Evolutionary conservation across 441 rosid genomes (phyloP).

Genomic region (Jatropha multifida): DNA sequence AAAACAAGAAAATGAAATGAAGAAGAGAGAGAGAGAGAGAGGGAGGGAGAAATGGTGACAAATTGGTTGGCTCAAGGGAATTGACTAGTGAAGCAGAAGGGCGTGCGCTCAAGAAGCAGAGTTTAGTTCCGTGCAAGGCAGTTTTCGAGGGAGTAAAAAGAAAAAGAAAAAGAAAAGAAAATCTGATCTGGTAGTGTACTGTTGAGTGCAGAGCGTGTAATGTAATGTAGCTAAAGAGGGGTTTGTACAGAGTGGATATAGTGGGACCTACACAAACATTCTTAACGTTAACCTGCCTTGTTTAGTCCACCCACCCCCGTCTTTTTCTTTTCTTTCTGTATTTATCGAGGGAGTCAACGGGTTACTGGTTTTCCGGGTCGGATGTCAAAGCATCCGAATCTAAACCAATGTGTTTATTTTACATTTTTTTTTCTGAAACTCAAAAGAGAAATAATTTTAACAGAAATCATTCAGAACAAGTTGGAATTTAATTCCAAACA

Average conservation of each 20-base stretch:
- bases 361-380: no score
- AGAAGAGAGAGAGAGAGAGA: no score
- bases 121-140: neutral
- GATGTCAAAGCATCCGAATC: no score
- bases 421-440: no score
- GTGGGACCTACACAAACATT: conserved; percentile 31
- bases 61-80: conserved; percentile 25
- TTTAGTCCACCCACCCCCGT: no score
- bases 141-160: neutral
- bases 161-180: no score
- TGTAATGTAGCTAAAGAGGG: neutral
- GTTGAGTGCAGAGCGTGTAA: conserved; percentile 24
- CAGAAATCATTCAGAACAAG: no score
- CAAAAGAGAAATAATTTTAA: no score
- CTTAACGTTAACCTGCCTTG: conserved; percentile 24
- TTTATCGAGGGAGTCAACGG: neutral
- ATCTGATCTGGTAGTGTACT: no score
- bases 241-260: conserved; percentile 24
- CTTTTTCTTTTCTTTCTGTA: neutral
- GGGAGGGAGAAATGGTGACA: conserved; percentile 10
- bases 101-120: neutral
- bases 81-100: neutral
- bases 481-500: no score
- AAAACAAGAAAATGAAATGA: conserved; percentile 6
- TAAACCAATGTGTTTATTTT: no score